phyloP scores from a whole-genome alignment of 192 early-diverging fungal species.

The Coemansia sp. region DNA sequence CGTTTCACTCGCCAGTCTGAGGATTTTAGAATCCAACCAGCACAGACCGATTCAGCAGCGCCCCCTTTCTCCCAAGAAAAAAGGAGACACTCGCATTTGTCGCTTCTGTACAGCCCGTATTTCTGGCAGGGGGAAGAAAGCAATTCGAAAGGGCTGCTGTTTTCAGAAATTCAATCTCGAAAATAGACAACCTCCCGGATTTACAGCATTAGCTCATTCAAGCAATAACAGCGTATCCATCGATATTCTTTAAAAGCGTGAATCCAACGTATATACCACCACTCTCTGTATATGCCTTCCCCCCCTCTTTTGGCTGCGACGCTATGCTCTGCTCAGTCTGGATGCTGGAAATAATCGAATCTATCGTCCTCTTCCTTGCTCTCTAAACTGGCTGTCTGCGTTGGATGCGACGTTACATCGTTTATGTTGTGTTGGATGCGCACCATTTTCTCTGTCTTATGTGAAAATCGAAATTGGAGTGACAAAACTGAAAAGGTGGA shows the following conservation, averaged over 20 bases:
- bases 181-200: no score
- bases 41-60: no score
- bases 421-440: slow-evolving; percentile 1
- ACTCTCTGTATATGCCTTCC: not conserved
- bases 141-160: no score
- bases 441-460: slow-evolving; percentile 21
- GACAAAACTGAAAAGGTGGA: slow-evolving; percentile 25
- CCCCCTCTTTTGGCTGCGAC: not conserved
- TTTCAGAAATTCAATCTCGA: no score
- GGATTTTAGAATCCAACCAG: no score
- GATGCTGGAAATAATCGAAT: not conserved
- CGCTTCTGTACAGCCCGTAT: no score
- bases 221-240: no score
- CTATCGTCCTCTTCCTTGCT: not conserved
- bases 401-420: slow-evolving; percentile 15
- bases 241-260: not conserved
- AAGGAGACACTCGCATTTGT: no score
- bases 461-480: slow-evolving; percentile 15
- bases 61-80: no score
- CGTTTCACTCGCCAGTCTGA: no score
- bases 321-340: not conserved
- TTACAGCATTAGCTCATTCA: no score
- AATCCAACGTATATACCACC: not conserved
- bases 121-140: no score
- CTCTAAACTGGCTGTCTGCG: not conserved